phyloP scores from a whole-genome alignment of 257 asterid species.

The Rhazya stricta region DNA sequence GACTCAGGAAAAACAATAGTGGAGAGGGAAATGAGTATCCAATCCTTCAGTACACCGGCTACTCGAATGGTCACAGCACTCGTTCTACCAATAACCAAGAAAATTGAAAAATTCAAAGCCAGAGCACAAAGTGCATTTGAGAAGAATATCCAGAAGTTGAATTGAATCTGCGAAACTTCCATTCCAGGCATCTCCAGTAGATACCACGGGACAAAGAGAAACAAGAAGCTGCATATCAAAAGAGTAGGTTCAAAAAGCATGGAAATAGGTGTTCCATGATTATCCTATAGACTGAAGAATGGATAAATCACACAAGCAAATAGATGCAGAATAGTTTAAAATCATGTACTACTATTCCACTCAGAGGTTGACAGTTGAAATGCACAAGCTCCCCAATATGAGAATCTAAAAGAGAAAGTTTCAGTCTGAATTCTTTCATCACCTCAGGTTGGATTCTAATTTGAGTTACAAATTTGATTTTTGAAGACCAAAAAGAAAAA shows the following conservation, averaged over 20 bases:
- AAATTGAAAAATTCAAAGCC: constrained; percentile 93
- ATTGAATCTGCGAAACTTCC: constrained; percentile 80
- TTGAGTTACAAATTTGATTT: not conserved
- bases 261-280: not conserved
- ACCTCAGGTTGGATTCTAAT: not conserved
- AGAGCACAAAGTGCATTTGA: constrained; percentile 93
- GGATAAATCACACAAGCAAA: not conserved
- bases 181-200: constrained; percentile 92
- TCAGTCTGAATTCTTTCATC: not conserved
- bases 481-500: not conserved
- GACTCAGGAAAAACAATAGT: constrained; percentile 93
- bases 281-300: not conserved
- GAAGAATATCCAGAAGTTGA: constrained; percentile 93
- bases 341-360: not conserved
- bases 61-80: constrained; percentile 97
- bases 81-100: constrained; percentile 94
- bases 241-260: not conserved
- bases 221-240: constrained; percentile 65
- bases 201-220: constrained; percentile 94
- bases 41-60: constrained; percentile 95
- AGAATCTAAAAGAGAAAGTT: not conserved
- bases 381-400: not conserved
- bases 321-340: not conserved
- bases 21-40: constrained; percentile 95
- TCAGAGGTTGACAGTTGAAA: not conserved